Conservation (phyloP, 2,329 filamentous ascomycete genomes). For the Cordyceps cateniannulata region DNA sequence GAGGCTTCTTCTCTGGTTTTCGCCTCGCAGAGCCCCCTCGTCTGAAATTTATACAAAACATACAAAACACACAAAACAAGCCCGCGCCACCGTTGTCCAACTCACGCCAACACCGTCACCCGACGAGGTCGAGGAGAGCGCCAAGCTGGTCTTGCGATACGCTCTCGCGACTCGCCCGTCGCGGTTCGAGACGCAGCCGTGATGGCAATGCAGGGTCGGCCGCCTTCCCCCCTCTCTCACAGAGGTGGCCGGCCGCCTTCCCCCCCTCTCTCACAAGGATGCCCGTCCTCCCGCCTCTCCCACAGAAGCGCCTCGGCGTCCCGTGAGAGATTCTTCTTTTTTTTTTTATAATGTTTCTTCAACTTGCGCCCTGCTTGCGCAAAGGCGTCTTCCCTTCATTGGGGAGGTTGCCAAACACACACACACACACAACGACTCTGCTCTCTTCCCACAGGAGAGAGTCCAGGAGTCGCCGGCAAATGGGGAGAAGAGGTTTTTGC, state of each 20-base stretch:
- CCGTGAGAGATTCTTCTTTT: slow-evolving; percentile 17
- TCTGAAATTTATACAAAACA: slow-evolving; percentile 17
- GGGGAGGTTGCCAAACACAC: neutral
- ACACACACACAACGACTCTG: too few relatives aligned
- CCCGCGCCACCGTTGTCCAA: neutral
- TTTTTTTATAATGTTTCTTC: slow-evolving; percentile 22
- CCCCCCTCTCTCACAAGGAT: neutral
- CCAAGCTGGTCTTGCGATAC: slow-evolving; percentile 40
- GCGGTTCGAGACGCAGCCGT: slow-evolving; percentile 18
- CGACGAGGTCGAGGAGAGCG: slow-evolving; percentile 23
- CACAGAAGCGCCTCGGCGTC: slow-evolving; percentile 14
- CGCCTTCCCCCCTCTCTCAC: neutral
- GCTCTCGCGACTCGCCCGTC: slow-evolving; percentile 14
- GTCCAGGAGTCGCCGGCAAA: too few relatives aligned
- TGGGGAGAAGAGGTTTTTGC: slow-evolving; percentile 2
- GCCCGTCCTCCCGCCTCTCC: too few relatives aligned
- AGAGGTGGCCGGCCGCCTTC: neutral
- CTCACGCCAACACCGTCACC: slow-evolving; percentile 23
- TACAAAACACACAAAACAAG: neutral
- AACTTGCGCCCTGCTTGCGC: slow-evolving; percentile 27
- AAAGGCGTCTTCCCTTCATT: neutral
- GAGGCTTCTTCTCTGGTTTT: slow-evolving; percentile 5
- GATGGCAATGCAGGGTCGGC: slow-evolving; percentile 33
- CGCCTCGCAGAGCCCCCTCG: slow-evolving; percentile 19
- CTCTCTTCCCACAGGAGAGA: neutral